A percentile compares a stretch with the other conserved stretches of the same genome.
Evolutionary conservation across 2,329 filamentous ascomycete genomes (phyloP).

Genomic region (Capronia epimyces): DNA sequence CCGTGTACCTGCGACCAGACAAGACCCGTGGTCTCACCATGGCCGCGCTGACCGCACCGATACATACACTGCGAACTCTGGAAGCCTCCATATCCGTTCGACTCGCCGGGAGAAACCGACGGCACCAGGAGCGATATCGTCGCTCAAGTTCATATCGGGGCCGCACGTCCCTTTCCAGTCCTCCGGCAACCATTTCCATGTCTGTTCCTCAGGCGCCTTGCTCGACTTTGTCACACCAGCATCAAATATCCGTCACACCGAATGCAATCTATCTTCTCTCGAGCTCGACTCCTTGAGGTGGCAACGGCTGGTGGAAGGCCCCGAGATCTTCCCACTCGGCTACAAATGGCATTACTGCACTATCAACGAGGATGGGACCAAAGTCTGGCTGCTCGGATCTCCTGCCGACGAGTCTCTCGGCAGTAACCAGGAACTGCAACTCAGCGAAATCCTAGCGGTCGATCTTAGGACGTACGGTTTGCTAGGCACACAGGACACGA

Average conservation of each 20-base stretch:
- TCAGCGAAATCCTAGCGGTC: slow-evolving; percentile 90
- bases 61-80: slow-evolving; percentile 68
- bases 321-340: slow-evolving; percentile 84
- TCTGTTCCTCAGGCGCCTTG: slow-evolving; percentile 85
- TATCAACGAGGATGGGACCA: slow-evolving; percentile 89
- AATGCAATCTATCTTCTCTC: slow-evolving; percentile 84
- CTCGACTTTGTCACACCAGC: slow-evolving; percentile 93
- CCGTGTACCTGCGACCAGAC: slow-evolving; percentile 27
- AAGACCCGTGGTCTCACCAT: slow-evolving; percentile 38
- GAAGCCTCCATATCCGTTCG: slow-evolving; percentile 54
- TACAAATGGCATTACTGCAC: slow-evolving; percentile 99
- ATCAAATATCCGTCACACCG: slow-evolving; percentile 74
- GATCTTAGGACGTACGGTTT: slow-evolving; percentile 89
- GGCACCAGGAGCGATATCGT: slow-evolving; percentile 83
- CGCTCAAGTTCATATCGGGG: slow-evolving; percentile 82
- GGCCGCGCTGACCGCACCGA: slow-evolving; percentile 36
- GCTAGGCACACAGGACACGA: slow-evolving; percentile 68
- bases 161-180: slow-evolving; percentile 81
- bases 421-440: slow-evolving; percentile 75
- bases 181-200: slow-evolving; percentile 89
- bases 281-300: slow-evolving; percentile 83
- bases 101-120: slow-evolving; percentile 47
- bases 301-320: slow-evolving; percentile 91
- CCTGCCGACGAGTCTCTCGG: slow-evolving; percentile 69
- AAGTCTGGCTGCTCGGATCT: slow-evolving; percentile 94